Base-by-base conservation (phyloP, 2,329 filamentous ascomycete genomes). In the Ophiostoma sp. region DNA sequence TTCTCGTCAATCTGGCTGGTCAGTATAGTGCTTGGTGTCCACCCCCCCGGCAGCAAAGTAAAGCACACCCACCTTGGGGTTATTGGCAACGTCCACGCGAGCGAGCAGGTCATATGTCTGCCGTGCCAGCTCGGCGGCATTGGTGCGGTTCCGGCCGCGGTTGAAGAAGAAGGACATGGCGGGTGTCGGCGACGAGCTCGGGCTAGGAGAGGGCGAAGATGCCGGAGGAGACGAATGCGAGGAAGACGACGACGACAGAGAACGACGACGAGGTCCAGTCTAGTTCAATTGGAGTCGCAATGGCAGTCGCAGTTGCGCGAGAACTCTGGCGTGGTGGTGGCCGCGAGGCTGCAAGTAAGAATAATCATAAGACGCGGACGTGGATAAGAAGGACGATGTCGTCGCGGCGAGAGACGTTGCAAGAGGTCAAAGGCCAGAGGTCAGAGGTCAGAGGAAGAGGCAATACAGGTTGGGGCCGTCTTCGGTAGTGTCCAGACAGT, bases 1-100 rank as follows among this genome's bases (percentile, higher is more conserved):
- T 72, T 41, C 77, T 97, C 94, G 77, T 98, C 94, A 20, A 65
- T 65, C 62, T 65, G 62, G 35, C 35, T 8, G 33, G 27, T 48
- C 10, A 23, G 44, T 27, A 20, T 52, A 5, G 27, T 15, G 1
- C 27, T 20, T 35, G 11, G 27, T 17, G 1, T 27, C n/a, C 23
- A 35, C 31, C 23, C 13, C 23, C 8, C 7, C 62, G 33, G 33
- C 33, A 27, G 35, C n/a, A 17, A 64, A 23, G 20, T 8, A 54
- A 54, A 48, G 44, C 1, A 57, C n/a, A 20, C 62, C 33, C n/a
- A 73, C 71, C 71, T 73, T 73, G 27, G 68, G 65, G 27, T 33
- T 70, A 54, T 44, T 68, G 27, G 67, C 66, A 35, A 64, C 60
- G 23, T 75, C 74, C 11, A 75, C 41, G 13, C 73, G 73, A 31